Conservation (phyloP, 1,284 basidiomycete species). For the Amylostereum areolatum region DNA sequence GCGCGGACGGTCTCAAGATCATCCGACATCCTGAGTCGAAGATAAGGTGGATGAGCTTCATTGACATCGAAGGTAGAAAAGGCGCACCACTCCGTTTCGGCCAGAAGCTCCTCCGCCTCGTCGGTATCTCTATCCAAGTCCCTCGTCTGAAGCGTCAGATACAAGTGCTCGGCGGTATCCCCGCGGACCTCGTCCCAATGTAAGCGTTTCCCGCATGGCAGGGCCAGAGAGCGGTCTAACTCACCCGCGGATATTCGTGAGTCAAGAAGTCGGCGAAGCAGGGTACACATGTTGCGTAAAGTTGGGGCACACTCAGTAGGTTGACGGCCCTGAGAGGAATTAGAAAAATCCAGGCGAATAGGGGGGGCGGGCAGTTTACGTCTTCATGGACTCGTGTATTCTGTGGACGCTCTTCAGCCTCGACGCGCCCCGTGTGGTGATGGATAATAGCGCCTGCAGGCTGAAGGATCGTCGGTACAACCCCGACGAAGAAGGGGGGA, state of each 20-base stretch:
- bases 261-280: conserved; percentile 56
- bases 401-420: conserved; percentile 76
- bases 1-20: too few relatives aligned
- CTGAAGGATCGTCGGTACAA: conserved; percentile 22
- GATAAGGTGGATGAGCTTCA: too few relatives aligned
- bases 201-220: conserved; percentile 4
- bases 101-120: conserved; percentile 68
- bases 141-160: conserved; percentile 63
- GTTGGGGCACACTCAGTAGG: conserved; percentile 45
- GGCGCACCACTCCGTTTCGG: conserved; percentile 79
- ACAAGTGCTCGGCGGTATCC: conserved; percentile 77
- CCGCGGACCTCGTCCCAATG: conserved; percentile 55
- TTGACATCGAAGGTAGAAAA: background rate
- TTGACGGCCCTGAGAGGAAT: conserved; percentile 47
- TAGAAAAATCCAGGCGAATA: conserved; percentile 11
- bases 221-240: conserved; percentile 15
- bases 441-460: conserved; percentile 36
- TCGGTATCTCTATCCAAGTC: conserved; percentile 62
- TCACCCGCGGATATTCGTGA: conserved; percentile 76
- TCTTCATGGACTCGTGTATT: conserved; percentile 73
- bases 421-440: conserved; percentile 54
- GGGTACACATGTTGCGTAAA: conserved; percentile 41
- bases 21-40: too few relatives aligned
- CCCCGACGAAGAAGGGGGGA: conserved; percentile 25
- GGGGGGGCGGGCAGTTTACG: conserved; percentile 39